A percentile compares a stretch with the other conserved stretches of the same genome.
These are phyloP conservation scores for Salix koriyanagi DNA, from an alignment of 345 rosid genomes.

Conservation along the genomic window DNA sequence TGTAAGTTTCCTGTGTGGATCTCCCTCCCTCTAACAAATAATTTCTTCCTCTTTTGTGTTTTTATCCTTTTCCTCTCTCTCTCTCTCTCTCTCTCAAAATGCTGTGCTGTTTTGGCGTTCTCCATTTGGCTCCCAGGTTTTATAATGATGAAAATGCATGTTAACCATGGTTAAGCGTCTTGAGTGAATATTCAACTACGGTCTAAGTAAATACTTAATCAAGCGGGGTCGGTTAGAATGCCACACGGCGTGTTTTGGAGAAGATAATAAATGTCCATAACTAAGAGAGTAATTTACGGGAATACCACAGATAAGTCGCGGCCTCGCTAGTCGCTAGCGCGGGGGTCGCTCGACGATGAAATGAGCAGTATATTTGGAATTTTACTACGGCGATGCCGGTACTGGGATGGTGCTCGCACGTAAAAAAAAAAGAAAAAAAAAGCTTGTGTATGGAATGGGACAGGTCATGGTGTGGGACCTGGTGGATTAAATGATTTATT, in stretches of 20 bases:
- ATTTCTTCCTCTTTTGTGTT: neutral
- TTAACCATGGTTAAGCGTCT: conserved; percentile 25
- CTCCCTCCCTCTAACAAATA: neutral
- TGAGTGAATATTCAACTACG: neutral
- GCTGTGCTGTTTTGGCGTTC: neutral
- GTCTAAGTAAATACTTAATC: neutral
- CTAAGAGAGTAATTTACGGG: neutral
- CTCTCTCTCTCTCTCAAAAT: conserved; percentile 4
- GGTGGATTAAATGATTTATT: neutral
- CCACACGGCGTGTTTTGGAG: conserved; percentile 10
- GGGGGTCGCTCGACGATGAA: neutral
- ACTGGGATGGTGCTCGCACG: neutral
- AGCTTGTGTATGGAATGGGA: neutral
- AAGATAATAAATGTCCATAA: neutral
- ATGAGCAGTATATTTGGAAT: neutral
- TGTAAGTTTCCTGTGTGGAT: neutral
- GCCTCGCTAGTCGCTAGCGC: neutral
- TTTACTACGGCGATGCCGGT: conserved; percentile 13
- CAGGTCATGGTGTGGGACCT: conserved; percentile 6
- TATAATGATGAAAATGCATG: conserved; percentile 9
- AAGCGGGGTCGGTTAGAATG: neutral
- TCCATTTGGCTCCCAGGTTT: conserved; percentile 17
- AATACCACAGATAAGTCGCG: neutral
- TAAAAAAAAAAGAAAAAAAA: too few relatives aligned
- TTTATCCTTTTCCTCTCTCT: neutral